Evolutionary conservation across 2,329 filamentous ascomycete genomes (phyloP), one percentile per base, ranked within the genome.

Genomic region (Cadophora luteo-olivacea): DNA sequence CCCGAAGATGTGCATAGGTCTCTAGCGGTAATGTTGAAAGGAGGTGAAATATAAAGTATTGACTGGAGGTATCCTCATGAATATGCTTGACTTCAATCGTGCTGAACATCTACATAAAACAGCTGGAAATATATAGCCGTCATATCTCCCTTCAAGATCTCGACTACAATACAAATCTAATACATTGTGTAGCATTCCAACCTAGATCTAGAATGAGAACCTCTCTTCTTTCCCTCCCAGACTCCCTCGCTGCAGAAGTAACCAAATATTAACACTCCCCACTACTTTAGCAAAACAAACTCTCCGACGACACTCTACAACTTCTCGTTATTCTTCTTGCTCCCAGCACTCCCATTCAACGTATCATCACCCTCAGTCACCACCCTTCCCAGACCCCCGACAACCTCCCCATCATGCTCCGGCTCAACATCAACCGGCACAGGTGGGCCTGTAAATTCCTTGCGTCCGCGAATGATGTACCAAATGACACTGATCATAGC

Each of bases 391-490:
- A 75, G 7, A 0, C 62, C 66, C n/a, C 67, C 72, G 45, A 75
- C 61, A 54, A 72, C 68, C 32, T 74, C 57, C 1, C 75, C 75
- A 67, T 76, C 67, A 55, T 75, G 61, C 65, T 73, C 75, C 1
- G 70, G 67, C 52, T 74, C 72, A 14, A 73, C 65, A 66, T 76
- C 75, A 11, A 67, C 70, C 14, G 72, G 69, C 9, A 77, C 72
- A 19, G 74, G 74, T 4, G 89, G 89, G 0, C 89, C 89, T 3
- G 82, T 88, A 73, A 91, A 91, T 71, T 87, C 84, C 79, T 88
- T 89, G 62, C 88, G 81, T 8, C 87, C 89, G 75, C 87, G 86
- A 1, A 82, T 82, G 71, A 90, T 83, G 77, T 91, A 91, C 89
- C 89, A 91, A 3, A 81, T 71, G 12, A 89, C 78, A 62, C 87